Evolutionary conservation across 768 basidiomycete species (phyloP), one percentile per base, ranked within the genome.

Genomic region (Amanita muscaria): DNA sequence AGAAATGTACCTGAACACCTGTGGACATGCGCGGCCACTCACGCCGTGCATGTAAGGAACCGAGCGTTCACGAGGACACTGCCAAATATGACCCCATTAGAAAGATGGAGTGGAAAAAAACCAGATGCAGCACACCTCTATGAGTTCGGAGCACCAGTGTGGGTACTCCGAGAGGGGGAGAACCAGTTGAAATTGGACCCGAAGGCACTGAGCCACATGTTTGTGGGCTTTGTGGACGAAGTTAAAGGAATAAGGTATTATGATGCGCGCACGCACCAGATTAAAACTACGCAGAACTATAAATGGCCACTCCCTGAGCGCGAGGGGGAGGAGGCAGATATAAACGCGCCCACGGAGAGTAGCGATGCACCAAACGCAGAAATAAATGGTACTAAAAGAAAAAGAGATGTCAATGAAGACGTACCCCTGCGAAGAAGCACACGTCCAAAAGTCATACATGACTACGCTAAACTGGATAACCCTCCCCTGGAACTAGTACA

Each of bases 71-170:
- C 41, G 2, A 24, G 30, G 15, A 44, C 18, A 10, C 43, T 53
- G 14, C 32, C 42, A 16, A 38, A 29, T 14, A 43, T 11, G 5
- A 57, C 52, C 0, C 59, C 58, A 5, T 48, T 40, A 19, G 43
- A 62, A 35, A 15, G 24, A 0, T 57, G 53, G 51, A 41, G 35
- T 12, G 40, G 43, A 7, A 29, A 33, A 11, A 58, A 56, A 30
- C 60, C 56, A 2, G 50, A 61, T 24, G 47, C 61, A 9, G 37
- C 51, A 11, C 57, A 61, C 33, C 47, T 61, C 18, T 37, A 5
- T n/a, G n/a, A n/a, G n/a, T 60, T 60, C 35, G 61, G 64, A 9
- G 9, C n/a, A 5, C 23, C 38, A 7, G 12, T 40, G 16, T 8
- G 2, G 2, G 34, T 36, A 4, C 18, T 36, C 2, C 5, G n/a